Evolutionary conservation across 768 basidiomycete genomes (phyloP).

Genomic region (Kwoniella sp.): DNA sequence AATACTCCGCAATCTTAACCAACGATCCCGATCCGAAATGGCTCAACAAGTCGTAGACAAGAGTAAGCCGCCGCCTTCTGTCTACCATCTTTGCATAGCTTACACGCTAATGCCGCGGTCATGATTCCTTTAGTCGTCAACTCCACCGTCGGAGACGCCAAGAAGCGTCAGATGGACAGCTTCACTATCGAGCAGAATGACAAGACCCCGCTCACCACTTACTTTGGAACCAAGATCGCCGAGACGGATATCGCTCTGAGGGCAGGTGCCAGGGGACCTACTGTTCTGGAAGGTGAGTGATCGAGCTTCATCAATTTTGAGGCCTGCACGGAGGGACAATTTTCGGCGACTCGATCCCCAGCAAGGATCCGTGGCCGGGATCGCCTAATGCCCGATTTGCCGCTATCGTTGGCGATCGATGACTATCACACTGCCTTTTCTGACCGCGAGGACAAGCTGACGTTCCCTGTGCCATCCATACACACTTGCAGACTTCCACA

Average conservation of each 20-base stretch:
- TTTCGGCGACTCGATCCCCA: too few species aligned
- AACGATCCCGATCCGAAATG: slow-evolving; percentile 8
- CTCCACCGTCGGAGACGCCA: slow-evolving; percentile 52
- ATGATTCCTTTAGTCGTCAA: slow-evolving; percentile 38
- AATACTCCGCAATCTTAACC: not conserved
- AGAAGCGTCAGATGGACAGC: slow-evolving; percentile 49
- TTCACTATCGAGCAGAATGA: slow-evolving; percentile 38
- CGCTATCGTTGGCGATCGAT: slow-evolving; percentile 8
- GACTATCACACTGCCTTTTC: not conserved
- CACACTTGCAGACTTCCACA: slow-evolving; percentile 61
- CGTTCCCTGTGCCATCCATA: too few species aligned
- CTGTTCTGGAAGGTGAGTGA: slow-evolving; percentile 61
- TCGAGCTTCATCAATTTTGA: not conserved
- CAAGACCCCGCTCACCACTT: slow-evolving; percentile 47
- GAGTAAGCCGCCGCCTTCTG: slow-evolving; percentile 13
- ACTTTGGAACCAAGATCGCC: slow-evolving; percentile 53
- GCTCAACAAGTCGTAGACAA: slow-evolving; percentile 23
- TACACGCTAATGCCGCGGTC: not conserved
- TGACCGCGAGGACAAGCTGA: not conserved
- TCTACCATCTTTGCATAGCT: too few species aligned
- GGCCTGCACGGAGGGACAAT: too few species aligned
- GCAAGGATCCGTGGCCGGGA: too few species aligned
- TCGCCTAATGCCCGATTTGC: too few species aligned
- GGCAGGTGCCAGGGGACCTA: slow-evolving; percentile 64
- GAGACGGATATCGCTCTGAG: slow-evolving; percentile 54